Evolutionary conservation across 768 basidiomycete genomes (phyloP).

Genomic region (Wakefieldia striispora): DNA sequence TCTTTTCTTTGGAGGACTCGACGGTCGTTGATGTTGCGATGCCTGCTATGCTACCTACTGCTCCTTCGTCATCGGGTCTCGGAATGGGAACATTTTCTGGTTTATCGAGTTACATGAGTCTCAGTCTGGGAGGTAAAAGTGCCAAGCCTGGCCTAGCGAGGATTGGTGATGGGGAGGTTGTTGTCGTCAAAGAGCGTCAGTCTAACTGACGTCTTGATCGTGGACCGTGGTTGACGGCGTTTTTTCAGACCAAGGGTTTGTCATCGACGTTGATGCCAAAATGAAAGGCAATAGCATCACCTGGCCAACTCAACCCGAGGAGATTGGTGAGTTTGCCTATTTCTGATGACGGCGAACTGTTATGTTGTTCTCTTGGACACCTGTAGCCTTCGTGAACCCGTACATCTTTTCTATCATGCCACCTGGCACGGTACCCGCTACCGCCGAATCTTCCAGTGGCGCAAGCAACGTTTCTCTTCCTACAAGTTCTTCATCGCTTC

Average conservation of each 20-base stretch:
- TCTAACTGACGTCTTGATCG: slow-evolving; percentile 6
- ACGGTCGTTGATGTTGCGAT: slow-evolving; percentile 52
- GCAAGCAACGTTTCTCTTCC: slow-evolving; percentile 17
- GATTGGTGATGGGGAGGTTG: slow-evolving; percentile 57
- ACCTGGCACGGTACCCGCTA: slow-evolving; percentile 52
- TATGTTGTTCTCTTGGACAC: slow-evolving; percentile 49
- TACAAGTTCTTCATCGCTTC: slow-evolving; percentile 6
- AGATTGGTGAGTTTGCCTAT: slow-evolving; percentile 49
- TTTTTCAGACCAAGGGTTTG: slow-evolving; percentile 60
- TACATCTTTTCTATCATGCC: slow-evolving; percentile 78
- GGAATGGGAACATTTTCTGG: slow-evolving; percentile 71
- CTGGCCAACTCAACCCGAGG: slow-evolving; percentile 83
- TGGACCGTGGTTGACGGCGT: background rate
- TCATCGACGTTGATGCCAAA: slow-evolving; percentile 61
- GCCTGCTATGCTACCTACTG: slow-evolving; percentile 39
- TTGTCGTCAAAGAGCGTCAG: slow-evolving; percentile 81
- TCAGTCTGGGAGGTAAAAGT: slow-evolving; percentile 72
- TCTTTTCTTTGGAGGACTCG: slow-evolving; percentile 66
- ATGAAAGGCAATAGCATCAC: slow-evolving; percentile 51
- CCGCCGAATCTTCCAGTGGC: slow-evolving; percentile 19
- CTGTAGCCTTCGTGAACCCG: slow-evolving; percentile 66
- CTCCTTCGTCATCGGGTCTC: slow-evolving; percentile 30
- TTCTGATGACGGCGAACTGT: slow-evolving; percentile 52
- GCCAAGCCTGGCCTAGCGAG: slow-evolving; percentile 57
- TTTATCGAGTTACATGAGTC: slow-evolving; percentile 81